Percentiles rank a stretch among this genome's conserved stretches.
These are phyloP conservation scores for Scenedesmus sp. DNA, from an alignment of 163 green algal genomes.

Conservation along the genomic window DNA sequence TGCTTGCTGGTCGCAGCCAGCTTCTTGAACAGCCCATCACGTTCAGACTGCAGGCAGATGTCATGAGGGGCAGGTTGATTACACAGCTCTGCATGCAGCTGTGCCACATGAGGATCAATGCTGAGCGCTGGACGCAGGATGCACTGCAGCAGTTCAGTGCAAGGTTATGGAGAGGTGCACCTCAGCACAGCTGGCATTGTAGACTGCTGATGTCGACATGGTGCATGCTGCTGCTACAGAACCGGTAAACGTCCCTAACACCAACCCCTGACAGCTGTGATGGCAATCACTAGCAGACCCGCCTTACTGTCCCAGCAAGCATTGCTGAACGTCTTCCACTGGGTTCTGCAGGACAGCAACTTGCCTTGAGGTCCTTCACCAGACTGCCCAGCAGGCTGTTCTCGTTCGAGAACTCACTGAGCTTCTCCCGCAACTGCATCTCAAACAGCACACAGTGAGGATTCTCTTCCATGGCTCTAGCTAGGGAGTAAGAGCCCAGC, in stretches of 20 bases:
- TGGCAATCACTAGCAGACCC: background rate
- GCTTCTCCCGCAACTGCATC: constrained; percentile 51
- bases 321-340: background rate
- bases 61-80: background rate
- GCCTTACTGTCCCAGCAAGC: background rate
- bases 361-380: constrained; percentile 47
- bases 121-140: background rate
- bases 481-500: background rate
- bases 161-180: background rate
- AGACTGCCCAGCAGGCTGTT: constrained; percentile 46
- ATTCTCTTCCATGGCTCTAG: background rate
- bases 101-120: background rate
- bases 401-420: constrained; percentile 39
- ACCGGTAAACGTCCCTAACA: background rate
- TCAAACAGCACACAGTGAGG: background rate
- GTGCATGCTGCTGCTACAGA: background rate
- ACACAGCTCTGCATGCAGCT: background rate
- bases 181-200: background rate
- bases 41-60: constrained; percentile 3
- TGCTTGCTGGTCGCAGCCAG: constrained; percentile 20
- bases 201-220: background rate
- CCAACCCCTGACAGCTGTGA: background rate
- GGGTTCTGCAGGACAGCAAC: background rate
- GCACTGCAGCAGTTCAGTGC: background rate
- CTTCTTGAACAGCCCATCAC: constrained; percentile 21